Conservation (phyloP, 345 rosid species). For the Chamaenerion angustifolium region DNA sequence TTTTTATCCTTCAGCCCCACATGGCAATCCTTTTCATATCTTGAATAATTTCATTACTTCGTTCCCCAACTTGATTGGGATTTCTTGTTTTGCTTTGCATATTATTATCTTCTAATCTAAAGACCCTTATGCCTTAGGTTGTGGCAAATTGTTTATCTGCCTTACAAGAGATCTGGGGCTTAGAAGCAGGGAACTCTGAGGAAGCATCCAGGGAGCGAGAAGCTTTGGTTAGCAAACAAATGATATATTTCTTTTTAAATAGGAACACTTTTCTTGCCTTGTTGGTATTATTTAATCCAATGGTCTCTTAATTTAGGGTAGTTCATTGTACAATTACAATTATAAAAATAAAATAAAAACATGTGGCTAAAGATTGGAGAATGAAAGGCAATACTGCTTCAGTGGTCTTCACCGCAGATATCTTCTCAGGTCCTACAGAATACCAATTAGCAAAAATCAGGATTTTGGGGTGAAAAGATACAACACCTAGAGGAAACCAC, state of each 20-base stretch:
- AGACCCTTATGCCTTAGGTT: too few relatives aligned
- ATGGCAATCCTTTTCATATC: not conserved
- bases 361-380: not conserved
- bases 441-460: too few relatives aligned
- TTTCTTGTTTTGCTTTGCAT: not conserved
- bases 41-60: not conserved
- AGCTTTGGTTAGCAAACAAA: conserved; percentile 60
- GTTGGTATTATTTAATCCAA: not conserved
- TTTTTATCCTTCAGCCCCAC: too few relatives aligned
- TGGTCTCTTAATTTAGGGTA: too few relatives aligned
- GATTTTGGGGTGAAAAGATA: too few relatives aligned
- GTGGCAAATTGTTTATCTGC: too few relatives aligned
- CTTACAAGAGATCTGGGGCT: too few relatives aligned
- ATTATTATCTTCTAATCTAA: conserved; percentile 7
- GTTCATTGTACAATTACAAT: too few relatives aligned
- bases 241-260: conserved; percentile 63
- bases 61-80: not conserved
- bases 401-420: not conserved
- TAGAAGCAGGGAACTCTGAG: too few relatives aligned
- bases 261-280: conserved; percentile 22
- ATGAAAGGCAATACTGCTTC: not conserved
- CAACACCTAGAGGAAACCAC: too few relatives aligned
- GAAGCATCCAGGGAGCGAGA: conserved; percentile 74
- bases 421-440: too few relatives aligned
- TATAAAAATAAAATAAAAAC: not conserved